A percentile compares a stretch with the other conserved stretches of the same genome.
These are phyloP conservation scores for Saturnispora gosingensis DNA, from an alignment of 805 yeast species.

Conservation along the genomic window DNA sequence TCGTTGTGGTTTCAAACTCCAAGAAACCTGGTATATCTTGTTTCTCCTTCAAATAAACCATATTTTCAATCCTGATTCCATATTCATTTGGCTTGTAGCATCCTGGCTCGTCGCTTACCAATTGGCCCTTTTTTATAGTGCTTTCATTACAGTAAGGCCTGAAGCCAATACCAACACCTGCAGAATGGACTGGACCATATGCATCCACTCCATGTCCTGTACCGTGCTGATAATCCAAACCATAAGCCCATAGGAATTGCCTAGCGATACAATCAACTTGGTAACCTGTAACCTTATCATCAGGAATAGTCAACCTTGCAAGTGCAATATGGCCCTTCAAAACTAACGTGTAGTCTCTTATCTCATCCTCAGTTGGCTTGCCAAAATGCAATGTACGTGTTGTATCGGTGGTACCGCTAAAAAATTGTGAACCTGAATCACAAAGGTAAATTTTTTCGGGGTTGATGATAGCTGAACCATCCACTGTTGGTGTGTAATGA, in stretches of 20 bases:
- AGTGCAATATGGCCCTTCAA: conserved; percentile 49
- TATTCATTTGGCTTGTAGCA: conserved; percentile 50
- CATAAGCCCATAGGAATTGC: conserved; percentile 46
- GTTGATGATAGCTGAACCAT: conserved; percentile 37
- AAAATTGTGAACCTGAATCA: conserved; percentile 54
- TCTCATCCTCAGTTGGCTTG: conserved; percentile 37
- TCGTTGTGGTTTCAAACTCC: conserved; percentile 48
- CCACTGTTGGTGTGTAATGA: conserved; percentile 55
- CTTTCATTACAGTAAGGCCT: conserved; percentile 39
- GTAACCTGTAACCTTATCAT: conserved; percentile 42
- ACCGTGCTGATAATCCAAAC: conserved; percentile 54
- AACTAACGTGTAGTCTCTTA: conserved; percentile 44
- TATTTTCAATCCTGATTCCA: conserved; percentile 48
- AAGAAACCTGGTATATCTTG: conserved; percentile 33
- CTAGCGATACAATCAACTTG: conserved; percentile 50
- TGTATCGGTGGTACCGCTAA: conserved; percentile 58
- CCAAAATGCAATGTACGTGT: conserved; percentile 53
- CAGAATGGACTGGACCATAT: conserved; percentile 52
- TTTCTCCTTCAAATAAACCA: conserved; percentile 37
- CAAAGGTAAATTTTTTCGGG: conserved; percentile 44
- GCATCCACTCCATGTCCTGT: conserved; percentile 62
- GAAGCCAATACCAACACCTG: conserved; percentile 55
- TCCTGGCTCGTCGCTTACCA: conserved; percentile 56
- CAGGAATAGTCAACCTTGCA: conserved; percentile 41
- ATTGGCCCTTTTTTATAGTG: conserved; percentile 41